Base-by-base conservation (phyloP, 1,139 yeast genomes). In the Sugiyamaella novakii region DNA sequence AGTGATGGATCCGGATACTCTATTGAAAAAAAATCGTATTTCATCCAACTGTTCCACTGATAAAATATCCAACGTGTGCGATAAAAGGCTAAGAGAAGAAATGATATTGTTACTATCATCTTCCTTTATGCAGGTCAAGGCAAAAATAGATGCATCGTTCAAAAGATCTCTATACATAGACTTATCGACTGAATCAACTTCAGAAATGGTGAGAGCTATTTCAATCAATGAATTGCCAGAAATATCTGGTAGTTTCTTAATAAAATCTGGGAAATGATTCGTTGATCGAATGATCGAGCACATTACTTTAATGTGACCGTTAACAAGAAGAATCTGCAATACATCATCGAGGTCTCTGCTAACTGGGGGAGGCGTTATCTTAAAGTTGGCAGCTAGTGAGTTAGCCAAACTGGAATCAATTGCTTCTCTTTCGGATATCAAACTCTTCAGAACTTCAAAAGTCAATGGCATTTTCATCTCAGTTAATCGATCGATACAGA, bases 261-360 rank as follows among this genome's bases (percentile, higher is more conserved):
- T 7, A n/a, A 42, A 31, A 7, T 11, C 14, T 5, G 48, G 48
- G 17, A 45, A 33, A 19, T 45, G 36, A 5, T 15, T 14, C 3
- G 43, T 45, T 5, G 48, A 38, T 12, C 36, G 24, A 17, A 45
- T 45, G 18, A 37, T 22, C n/a, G 48, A 37, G 17, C 39, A 31
- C 14, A 39, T 17, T 4, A 38, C 39, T 8, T 22, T 21, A 30
- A 17, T 14, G n/a, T 25, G 30, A 10, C 38, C 43, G 18, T 31
- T 29, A 2, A 11, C 10, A 24, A 38, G 27, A 12, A 45, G 39
- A 18, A 15, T 37, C 3, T 30, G 22, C 25, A 45, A 15, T 2
- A 45, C 7, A 8, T 24, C 33, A 24, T 45, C 43, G n/a, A 45
- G 43, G 10, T 30, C 43, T 4, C 11, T 12, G 11, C 27, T 11